Conservation (phyloP, 2,329 filamentous ascomycete species). For the Calonectria naviculata region DNA sequence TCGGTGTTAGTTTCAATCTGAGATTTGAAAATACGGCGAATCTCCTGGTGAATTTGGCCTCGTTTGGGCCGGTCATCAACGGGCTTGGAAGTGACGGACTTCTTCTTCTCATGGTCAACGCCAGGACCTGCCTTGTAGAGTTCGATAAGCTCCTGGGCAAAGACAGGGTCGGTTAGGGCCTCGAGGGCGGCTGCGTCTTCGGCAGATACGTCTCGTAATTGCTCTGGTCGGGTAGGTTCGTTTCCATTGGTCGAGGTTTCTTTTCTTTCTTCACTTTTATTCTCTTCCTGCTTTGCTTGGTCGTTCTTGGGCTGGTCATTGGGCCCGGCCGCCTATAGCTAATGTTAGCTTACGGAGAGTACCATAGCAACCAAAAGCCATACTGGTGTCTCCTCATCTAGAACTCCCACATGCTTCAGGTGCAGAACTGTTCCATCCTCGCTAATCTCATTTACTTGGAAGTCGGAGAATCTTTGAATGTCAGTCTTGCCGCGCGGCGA, state of each 20-base stretch:
- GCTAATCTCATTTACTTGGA: conserved; percentile 89
- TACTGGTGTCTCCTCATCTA: conserved; percentile 31
- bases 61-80: conserved; percentile 59
- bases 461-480: conserved; percentile 80
- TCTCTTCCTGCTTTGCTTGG: conserved; percentile 23
- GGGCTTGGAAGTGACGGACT: conserved; percentile 51
- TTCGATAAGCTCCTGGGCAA: conserved; percentile 53
- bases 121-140: conserved; percentile 53
- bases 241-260: conserved; percentile 29
- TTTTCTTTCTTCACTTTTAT: conserved; percentile 26
- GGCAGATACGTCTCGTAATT: conserved; percentile 41
- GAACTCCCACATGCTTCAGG: conserved; percentile 62
- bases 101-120: conserved; percentile 40
- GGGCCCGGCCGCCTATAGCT: conserved; percentile 21
- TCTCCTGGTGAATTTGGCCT: conserved; percentile 64
- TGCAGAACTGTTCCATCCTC: conserved; percentile 82
- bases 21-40: conserved; percentile 84
- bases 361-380: background rate
- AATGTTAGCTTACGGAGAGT: conserved; percentile 19
- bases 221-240: conserved; percentile 32
- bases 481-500: conserved; percentile 23
- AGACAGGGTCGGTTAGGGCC: conserved; percentile 51
- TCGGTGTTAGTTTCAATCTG: conserved; percentile 80
- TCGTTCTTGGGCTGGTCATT: conserved; percentile 16
- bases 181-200: conserved; percentile 51